Evolutionary conservation across 805 yeast species (phyloP).

Genomic region (Teunomyces atbi): DNA sequence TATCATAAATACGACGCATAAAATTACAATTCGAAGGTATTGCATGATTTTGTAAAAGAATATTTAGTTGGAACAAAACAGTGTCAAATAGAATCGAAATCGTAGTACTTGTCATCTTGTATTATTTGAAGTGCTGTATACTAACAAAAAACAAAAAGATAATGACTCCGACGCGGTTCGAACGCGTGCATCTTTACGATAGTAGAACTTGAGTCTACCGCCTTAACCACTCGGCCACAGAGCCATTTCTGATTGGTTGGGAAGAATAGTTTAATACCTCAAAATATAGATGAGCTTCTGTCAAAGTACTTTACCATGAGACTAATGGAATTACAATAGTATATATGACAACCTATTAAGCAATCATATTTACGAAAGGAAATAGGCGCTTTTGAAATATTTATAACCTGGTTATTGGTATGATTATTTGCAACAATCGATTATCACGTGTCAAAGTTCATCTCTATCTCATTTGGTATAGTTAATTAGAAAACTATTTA

Average conservation of each 20-base stretch:
- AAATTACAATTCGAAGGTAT: neutral
- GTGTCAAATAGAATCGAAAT: no score
- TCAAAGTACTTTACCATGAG: neutral
- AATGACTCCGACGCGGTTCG: slow-evolving; percentile 5
- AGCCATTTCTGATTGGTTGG: neutral
- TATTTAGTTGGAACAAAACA: neutral
- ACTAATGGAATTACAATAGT: neutral
- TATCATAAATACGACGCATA: neutral
- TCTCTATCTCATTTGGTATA: neutral
- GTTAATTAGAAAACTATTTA: neutral
- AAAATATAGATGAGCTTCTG: neutral
- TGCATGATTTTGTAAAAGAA: neutral
- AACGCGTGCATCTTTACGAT: slow-evolving; percentile 5
- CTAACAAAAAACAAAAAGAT: neutral
- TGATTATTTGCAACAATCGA: neutral
- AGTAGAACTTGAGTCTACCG: slow-evolving; percentile 5
- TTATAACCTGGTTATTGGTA: no score
- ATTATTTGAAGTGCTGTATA: neutral
- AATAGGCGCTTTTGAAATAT: no score
- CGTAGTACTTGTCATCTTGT: no score
- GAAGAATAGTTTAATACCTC: neutral
- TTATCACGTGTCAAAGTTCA: neutral
- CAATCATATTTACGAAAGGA: no score
- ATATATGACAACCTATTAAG: no score
- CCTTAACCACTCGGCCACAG: slow-evolving; percentile 6